Evolutionary conservation across 2,329 filamentous ascomycete species (phyloP).

Genomic region (Trichoderma aggressivum): DNA sequence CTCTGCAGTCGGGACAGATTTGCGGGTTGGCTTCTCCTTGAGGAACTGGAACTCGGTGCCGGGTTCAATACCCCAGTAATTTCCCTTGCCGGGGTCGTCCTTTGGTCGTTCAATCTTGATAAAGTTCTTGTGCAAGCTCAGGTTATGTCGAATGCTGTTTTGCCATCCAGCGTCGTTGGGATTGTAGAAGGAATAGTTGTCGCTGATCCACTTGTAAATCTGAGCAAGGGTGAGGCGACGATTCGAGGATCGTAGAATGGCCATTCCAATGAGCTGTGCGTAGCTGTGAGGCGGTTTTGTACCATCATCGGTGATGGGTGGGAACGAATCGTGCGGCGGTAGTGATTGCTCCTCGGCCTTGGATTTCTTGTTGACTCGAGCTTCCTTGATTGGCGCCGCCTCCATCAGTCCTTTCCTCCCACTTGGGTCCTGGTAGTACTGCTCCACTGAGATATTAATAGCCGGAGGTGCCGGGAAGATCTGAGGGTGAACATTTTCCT

Average conservation of each 20-base stretch:
- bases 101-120: conserved; percentile 94
- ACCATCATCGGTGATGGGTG: conserved; percentile 77
- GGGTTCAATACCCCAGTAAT: conserved; percentile 93
- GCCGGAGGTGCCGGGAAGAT: conserved; percentile 47
- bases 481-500: conserved; percentile 55
- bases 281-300: conserved; percentile 90
- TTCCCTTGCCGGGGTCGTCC: conserved; percentile 94
- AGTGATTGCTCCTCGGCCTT: conserved; percentile 57
- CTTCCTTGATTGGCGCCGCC: conserved; percentile 68
- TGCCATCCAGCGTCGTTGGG: conserved; percentile 89
- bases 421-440: conserved; percentile 50
- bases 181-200: conserved; percentile 85
- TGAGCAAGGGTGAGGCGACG: conserved; percentile 84
- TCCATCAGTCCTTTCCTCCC: conserved; percentile 67
- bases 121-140: conserved; percentile 95
- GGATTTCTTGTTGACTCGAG: conserved; percentile 63
- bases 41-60: conserved; percentile 87
- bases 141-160: conserved; percentile 97
- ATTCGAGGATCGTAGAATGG: conserved; percentile 80
- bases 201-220: conserved; percentile 99
- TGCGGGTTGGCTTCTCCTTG: conserved; percentile 74
- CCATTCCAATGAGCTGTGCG: conserved; percentile 93
- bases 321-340: conserved; percentile 76
- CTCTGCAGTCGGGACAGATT: conserved; percentile 53
- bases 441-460: conserved; percentile 50